These are phyloP conservation scores for Talaromyces sp. DNA, from an alignment of 2,329 filamentous ascomycete species.

Conservation along the genomic window DNA sequence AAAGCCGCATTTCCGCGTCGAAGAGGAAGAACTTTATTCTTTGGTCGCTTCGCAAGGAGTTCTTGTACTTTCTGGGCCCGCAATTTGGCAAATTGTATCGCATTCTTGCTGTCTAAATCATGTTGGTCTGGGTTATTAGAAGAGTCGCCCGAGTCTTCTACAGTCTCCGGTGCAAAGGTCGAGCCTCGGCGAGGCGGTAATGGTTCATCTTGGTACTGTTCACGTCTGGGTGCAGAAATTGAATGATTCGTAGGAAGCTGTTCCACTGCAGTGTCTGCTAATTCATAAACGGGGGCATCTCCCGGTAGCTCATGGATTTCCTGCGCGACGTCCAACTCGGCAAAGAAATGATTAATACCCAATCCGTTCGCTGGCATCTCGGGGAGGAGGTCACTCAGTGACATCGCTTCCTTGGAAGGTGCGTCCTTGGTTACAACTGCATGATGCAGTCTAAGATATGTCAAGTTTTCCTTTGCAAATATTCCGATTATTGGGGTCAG, in stretches of 20 bases:
- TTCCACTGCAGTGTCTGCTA: slow-evolving; percentile 30
- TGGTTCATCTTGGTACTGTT: slow-evolving; percentile 27
- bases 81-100: slow-evolving; percentile 13
- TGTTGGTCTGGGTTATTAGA: background rate
- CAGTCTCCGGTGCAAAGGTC: slow-evolving; percentile 44
- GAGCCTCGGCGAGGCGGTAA: slow-evolving; percentile 35
- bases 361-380: slow-evolving; percentile 29
- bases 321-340: slow-evolving; percentile 25
- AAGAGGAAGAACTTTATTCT: slow-evolving; percentile 24
- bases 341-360: slow-evolving; percentile 18
- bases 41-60: slow-evolving; percentile 35
- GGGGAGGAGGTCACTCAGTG: slow-evolving; percentile 23
- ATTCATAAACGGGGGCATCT: slow-evolving; percentile 31
- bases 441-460: slow-evolving; percentile 54
- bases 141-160: slow-evolving; percentile 17
- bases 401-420: slow-evolving; percentile 25
- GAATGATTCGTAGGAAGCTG: slow-evolving; percentile 1
- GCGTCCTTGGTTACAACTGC: slow-evolving; percentile 48
- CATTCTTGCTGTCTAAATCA: background rate
- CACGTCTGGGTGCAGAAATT: background rate
- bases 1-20: slow-evolving; percentile 23
- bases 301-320: slow-evolving; percentile 33
- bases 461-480: slow-evolving; percentile 44
- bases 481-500: slow-evolving; percentile 49
- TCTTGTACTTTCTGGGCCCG: slow-evolving; percentile 31